Conservation (phyloP, 371 early-diverging fungal species). For the Mucor velutinosus region DNA sequence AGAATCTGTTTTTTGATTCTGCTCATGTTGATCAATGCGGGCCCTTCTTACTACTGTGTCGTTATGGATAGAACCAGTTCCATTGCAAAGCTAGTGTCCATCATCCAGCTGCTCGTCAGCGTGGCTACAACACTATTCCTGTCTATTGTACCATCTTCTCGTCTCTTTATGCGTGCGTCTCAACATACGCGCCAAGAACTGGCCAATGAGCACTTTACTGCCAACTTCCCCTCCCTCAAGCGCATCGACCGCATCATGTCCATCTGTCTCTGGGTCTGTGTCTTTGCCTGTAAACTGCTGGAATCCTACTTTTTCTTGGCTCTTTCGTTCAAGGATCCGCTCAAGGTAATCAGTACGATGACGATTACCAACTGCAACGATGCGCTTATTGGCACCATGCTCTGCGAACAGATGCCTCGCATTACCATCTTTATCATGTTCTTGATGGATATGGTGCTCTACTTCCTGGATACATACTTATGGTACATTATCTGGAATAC, state of each 20-base stretch:
- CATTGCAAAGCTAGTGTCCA: constrained; percentile 61
- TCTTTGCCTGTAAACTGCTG: constrained; percentile 79
- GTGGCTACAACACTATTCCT: constrained; percentile 67
- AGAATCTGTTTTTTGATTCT: constrained; percentile 64
- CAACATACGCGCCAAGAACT: constrained; percentile 45
- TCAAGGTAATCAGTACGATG: constrained; percentile 69
- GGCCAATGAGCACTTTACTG: constrained; percentile 75
- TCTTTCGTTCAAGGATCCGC: constrained; percentile 80
- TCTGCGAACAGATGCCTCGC: constrained; percentile 72
- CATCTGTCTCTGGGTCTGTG: constrained; percentile 73
- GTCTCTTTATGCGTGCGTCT: constrained; percentile 59
- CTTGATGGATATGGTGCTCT: constrained; percentile 76
- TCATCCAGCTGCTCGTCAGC: constrained; percentile 69
- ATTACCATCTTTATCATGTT: constrained; percentile 81
- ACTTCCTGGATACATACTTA: constrained; percentile 89
- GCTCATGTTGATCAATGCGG: constrained; percentile 66
- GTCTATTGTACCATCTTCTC: constrained; percentile 69
- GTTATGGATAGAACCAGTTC: constrained; percentile 50
- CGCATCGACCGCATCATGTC: constrained; percentile 78
- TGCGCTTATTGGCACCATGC: constrained; percentile 39
- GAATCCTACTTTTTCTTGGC: constrained; percentile 88
- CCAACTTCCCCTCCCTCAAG: constrained; percentile 78
- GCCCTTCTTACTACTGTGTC: constrained; percentile 69
- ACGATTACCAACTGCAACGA: constrained; percentile 64
- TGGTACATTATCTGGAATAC: constrained; percentile 93